A percentile compares a stretch with the other conserved stretches of the same genome.
Conservation (phyloP, 1,284 basidiomycete genomes). For the Trichosporon sp. region DNA sequence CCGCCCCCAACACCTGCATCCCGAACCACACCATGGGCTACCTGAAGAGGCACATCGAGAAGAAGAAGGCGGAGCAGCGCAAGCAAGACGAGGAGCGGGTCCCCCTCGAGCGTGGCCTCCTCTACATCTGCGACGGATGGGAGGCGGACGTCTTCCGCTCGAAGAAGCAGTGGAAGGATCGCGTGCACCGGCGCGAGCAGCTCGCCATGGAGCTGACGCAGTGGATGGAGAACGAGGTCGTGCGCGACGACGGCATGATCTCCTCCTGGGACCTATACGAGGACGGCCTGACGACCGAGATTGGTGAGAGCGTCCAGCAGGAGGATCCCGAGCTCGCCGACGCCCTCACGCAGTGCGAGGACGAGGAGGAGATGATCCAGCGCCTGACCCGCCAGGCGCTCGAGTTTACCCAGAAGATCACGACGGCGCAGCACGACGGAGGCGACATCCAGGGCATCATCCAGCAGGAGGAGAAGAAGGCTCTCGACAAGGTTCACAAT, state of each 20-base stretch:
- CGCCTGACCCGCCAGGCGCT: not conserved
- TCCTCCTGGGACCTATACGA: not conserved
- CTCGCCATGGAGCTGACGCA: conserved; percentile 7
- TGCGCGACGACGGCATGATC: conserved; percentile 6
- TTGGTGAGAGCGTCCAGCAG: not conserved
- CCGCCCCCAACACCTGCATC: not conserved
- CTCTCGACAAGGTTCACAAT: not conserved
- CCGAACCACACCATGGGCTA: not conserved
- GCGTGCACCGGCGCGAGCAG: not conserved
- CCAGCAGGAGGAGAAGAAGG: not conserved
- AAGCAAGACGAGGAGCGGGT: not conserved
- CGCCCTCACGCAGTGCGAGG: not conserved
- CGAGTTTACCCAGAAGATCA: not conserved
- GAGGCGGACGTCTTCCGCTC: conserved; percentile 17
- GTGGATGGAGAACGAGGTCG: conserved; percentile 20
- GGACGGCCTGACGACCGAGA: conserved; percentile 10
- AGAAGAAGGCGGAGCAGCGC: not conserved
- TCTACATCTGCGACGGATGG: conserved; percentile 10
- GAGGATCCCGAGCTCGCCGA: not conserved
- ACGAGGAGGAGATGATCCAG: conserved; percentile 7
- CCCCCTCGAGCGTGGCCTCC: not conserved
- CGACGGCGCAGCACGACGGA: not conserved
- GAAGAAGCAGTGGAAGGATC: not conserved
- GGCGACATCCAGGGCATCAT: not conserved
- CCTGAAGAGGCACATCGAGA: not conserved